phyloP scores from a whole-genome alignment of 2,329 filamentous ascomycete species.

The Proliferodiscus dingleyae region DNA sequence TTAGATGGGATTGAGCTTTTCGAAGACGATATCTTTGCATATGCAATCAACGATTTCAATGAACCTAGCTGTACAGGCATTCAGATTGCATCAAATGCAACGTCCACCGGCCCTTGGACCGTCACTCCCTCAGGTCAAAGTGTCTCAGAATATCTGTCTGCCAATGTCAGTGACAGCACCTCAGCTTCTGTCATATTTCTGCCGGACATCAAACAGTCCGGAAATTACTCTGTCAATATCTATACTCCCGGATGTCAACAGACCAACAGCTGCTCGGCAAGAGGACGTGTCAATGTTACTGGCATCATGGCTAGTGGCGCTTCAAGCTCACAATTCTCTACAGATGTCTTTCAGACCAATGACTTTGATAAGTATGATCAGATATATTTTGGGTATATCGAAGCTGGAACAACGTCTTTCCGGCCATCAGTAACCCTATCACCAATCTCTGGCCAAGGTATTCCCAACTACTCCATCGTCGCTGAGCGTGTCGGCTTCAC shows the following conservation, averaged over 20 bases:
- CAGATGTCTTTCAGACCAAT: conserved; percentile 81
- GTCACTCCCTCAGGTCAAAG: conserved; percentile 63
- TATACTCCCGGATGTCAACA: conserved; percentile 89
- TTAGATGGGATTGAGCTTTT: conserved; percentile 83
- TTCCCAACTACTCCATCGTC: conserved; percentile 69
- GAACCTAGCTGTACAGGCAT: conserved; percentile 73
- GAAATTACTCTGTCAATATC: conserved; percentile 85
- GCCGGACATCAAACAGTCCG: conserved; percentile 81
- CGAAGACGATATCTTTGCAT: conserved; percentile 77
- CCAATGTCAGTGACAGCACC: conserved; percentile 53
- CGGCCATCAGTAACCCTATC: conserved; percentile 74
- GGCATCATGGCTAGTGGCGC: conserved; percentile 57
- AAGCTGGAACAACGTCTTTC: conserved; percentile 68
- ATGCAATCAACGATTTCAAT: conserved; percentile 83
- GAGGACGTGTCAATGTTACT: conserved; percentile 79
- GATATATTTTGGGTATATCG: conserved; percentile 80
- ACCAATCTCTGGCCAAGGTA: conserved; percentile 58
- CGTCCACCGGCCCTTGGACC: conserved; percentile 69
- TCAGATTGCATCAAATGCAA: conserved; percentile 60
- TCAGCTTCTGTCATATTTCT: conserved; percentile 69
- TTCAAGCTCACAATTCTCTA: conserved; percentile 45
- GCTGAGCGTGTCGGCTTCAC: conserved; percentile 82
- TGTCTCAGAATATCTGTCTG: conserved; percentile 71
- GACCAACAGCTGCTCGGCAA: conserved; percentile 68
- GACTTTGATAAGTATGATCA: conserved; percentile 95